These are phyloP conservation scores for Ustulina deusta DNA, from an alignment of 2,329 filamentous ascomycete genomes.

Conservation along the genomic window DNA sequence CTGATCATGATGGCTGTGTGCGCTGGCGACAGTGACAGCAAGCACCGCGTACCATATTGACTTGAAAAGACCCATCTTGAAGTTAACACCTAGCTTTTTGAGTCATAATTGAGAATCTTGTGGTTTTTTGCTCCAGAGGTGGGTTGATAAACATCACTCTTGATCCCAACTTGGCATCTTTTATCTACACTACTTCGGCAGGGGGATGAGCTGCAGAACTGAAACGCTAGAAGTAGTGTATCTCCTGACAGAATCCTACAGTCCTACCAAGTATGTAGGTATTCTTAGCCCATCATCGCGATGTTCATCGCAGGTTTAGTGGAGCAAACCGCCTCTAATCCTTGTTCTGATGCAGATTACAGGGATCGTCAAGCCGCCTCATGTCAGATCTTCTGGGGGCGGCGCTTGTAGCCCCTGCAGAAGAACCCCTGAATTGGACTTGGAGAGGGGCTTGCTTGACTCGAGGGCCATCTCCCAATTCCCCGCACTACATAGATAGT, in stretches of 20 bases:
- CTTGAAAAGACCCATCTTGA: constrained; percentile 41
- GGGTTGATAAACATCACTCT: background rate
- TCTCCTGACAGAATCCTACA: background rate
- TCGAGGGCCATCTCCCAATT: no score
- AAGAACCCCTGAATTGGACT: constrained; percentile 43
- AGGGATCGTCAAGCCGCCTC: constrained; percentile 35
- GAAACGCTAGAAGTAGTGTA: constrained; percentile 47
- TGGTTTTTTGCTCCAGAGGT: background rate
- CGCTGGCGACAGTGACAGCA: constrained; percentile 35
- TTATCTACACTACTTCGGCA: background rate
- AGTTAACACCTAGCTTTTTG: background rate
- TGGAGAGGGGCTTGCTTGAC: constrained; percentile 43
- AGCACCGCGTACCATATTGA: constrained; percentile 41
- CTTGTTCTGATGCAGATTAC: constrained; percentile 11
- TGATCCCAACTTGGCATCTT: background rate
- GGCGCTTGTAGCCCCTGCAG: constrained; percentile 31
- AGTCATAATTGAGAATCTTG: background rate
- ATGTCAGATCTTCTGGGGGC: constrained; percentile 42
- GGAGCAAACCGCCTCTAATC: constrained; percentile 22
- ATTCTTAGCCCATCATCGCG: constrained; percentile 11
- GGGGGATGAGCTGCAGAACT: constrained; percentile 40
- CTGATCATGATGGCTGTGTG: constrained; percentile 41
- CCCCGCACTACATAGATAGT: background rate
- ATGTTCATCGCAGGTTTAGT: constrained; percentile 33
- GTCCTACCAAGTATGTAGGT: background rate